Evolutionary conservation across 225 moss, liverwort and hornwort genomes (phyloP).

Genomic region (Marchantia polymorpha): DNA sequence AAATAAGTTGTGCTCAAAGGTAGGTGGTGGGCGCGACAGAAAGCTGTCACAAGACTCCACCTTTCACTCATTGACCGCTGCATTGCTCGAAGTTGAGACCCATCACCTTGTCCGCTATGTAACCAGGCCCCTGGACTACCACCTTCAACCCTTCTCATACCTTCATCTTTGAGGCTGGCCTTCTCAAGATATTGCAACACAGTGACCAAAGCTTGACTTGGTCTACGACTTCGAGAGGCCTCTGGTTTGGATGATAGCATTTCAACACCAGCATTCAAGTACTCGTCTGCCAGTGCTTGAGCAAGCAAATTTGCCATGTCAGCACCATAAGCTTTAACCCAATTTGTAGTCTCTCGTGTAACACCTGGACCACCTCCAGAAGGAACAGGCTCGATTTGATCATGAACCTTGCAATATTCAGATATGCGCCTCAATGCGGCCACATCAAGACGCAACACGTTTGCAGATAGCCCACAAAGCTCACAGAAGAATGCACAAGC

Average conservation of each 20-base stretch:
- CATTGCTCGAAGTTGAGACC: conserved; percentile 72
- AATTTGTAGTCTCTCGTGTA: conserved; percentile 20
- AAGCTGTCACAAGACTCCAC: conserved; percentile 93
- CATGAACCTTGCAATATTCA: conserved; percentile 47
- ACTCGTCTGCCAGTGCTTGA: conserved; percentile 71
- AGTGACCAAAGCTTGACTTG: conserved; percentile 45
- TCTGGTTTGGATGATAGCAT: conserved; percentile 53
- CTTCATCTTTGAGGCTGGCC: conserved; percentile 71
- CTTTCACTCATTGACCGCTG: conserved; percentile 83
- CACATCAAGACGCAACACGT: conserved; percentile 76
- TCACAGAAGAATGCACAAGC: conserved; percentile 79
- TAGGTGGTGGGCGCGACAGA: conserved; percentile 87
- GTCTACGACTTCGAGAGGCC: conserved; percentile 37
- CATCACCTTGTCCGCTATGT: conserved; percentile 77
- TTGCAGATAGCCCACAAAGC: conserved; percentile 80
- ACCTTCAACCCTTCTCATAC: conserved; percentile 53
- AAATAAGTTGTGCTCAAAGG: conserved; percentile 83
- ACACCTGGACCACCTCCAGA: conserved; percentile 28
- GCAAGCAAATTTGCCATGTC: conserved; percentile 47
- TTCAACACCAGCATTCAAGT: conserved; percentile 56
- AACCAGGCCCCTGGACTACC: conserved; percentile 79
- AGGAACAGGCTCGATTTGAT: conserved; percentile 41
- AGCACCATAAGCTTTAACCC: conserved; percentile 29
- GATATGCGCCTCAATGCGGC: conserved; percentile 72
- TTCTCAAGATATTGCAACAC: conserved; percentile 70